These are phyloP conservation scores for Fusarium circinatum DNA, from an alignment of 2,329 filamentous ascomycete species.

Conservation along the genomic window DNA sequence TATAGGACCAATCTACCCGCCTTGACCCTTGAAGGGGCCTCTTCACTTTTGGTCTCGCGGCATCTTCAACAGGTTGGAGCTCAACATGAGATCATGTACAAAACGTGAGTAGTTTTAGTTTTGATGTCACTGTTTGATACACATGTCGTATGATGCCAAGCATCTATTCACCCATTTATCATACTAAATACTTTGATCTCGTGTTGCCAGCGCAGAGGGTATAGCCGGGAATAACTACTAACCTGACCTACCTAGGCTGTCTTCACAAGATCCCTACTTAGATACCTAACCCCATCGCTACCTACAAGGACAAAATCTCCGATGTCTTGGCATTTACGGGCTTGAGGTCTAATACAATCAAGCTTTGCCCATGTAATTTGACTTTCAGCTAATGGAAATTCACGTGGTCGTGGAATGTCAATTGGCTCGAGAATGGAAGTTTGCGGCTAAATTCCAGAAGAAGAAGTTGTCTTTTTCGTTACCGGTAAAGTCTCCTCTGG, in stretches of 20 bases:
- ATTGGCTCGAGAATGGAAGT: not conserved
- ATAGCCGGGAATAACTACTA: not conserved
- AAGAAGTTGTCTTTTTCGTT: not conserved
- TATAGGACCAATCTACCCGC: too few relatives aligned
- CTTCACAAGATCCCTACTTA: not conserved
- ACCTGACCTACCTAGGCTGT: not conserved
- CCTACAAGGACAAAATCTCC: not conserved
- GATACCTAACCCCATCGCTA: not conserved
- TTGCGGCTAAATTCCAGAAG: not conserved
- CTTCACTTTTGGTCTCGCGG: too few relatives aligned
- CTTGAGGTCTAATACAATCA: not conserved
- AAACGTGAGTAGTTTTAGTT: not conserved
- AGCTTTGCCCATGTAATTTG: not conserved
- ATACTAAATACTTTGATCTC: not conserved
- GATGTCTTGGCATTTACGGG: not conserved
- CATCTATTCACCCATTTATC: not conserved
- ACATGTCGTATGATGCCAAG: not conserved
- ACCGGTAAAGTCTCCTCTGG: not conserved
- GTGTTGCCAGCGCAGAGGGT: not conserved
- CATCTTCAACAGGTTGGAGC: too few relatives aligned
- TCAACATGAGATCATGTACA: slow-evolving; percentile 1
- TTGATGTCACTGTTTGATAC: not conserved
- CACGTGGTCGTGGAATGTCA: not conserved
- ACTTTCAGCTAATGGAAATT: not conserved
- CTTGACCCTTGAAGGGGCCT: too few relatives aligned